Conservation (phyloP, 1,284 basidiomycete genomes). For the Vanrija pseudolonga region DNA sequence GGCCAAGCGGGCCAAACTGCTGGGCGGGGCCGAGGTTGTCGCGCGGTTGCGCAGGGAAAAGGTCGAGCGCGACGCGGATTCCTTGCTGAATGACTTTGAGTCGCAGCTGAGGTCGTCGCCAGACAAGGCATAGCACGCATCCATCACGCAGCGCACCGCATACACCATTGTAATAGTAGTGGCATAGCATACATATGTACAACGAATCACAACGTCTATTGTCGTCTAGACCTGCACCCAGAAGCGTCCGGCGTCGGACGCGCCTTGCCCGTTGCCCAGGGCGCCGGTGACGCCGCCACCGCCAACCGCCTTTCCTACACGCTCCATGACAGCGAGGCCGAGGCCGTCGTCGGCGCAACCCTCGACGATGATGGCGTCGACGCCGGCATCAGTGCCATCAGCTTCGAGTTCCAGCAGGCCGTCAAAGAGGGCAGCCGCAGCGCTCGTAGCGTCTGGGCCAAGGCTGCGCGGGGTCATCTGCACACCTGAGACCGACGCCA, state of each 20-base stretch:
- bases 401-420: conserved; percentile 77
- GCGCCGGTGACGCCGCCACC: conserved; percentile 44
- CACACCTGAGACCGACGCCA: not conserved
- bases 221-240: conserved; percentile 19
- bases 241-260: conserved; percentile 9
- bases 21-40: conserved; percentile 39
- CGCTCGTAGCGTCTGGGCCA: conserved; percentile 65
- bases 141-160: too few relatives aligned
- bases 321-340: conserved; percentile 94
- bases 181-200: conserved; percentile 1
- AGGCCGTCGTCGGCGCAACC: conserved; percentile 75
- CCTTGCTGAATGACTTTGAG: conserved; percentile 33
- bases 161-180: not conserved
- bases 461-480: conserved; percentile 52
- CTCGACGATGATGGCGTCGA: conserved; percentile 83
- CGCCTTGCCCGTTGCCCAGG: conserved; percentile 25
- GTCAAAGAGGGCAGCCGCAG: conserved; percentile 81
- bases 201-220: not conserved
- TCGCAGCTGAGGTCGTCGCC: conserved; percentile 17
- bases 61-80: conserved; percentile 33
- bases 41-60: conserved; percentile 24
- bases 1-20: conserved; percentile 69
- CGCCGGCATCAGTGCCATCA: conserved; percentile 52
- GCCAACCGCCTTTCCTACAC: conserved; percentile 89
- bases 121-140: not conserved